phyloP scores from a whole-genome alignment of 73 alveolate genomes.

The Blepharisma stoltei region DNA sequence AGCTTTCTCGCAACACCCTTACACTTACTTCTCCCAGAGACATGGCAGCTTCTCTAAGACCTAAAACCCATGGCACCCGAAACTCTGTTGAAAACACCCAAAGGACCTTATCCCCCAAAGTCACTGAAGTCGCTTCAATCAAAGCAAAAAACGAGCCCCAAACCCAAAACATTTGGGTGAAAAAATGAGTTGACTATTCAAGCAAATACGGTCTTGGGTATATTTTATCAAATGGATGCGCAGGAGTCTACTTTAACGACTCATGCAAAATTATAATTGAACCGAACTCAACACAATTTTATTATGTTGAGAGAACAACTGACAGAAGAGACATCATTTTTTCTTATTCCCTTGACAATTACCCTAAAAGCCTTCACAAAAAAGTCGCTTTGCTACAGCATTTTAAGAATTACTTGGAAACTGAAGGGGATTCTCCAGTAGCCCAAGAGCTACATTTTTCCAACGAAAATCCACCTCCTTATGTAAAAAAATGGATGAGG shows the following conservation, averaged over 20 bases:
- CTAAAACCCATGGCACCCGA: not conserved
- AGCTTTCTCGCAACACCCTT: too few relatives aligned
- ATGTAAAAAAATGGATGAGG: slow-evolving; percentile 81
- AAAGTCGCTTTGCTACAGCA: slow-evolving; percentile 64
- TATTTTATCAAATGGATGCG: slow-evolving; percentile 38
- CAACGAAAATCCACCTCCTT: not conserved
- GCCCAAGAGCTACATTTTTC: slow-evolving; percentile 31
- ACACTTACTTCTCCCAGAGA: too few relatives aligned
- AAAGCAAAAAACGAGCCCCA: not conserved
- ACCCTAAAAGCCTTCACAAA: slow-evolving; percentile 65
- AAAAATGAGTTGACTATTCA: slow-evolving; percentile 59
- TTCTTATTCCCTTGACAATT: not conserved
- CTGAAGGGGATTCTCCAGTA: slow-evolving; percentile 20
- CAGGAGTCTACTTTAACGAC: slow-evolving; percentile 58
- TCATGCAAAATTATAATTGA: slow-evolving; percentile 42
- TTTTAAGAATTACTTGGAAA: slow-evolving; percentile 63
- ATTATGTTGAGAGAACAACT: slow-evolving; percentile 52
- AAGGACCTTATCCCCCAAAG: not conserved
- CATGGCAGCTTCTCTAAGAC: too few relatives aligned
- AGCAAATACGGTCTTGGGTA: slow-evolving; percentile 61
- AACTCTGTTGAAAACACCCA: not conserved
- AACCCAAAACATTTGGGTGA: slow-evolving; percentile 37
- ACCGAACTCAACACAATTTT: slow-evolving; percentile 25
- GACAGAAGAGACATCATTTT: slow-evolving; percentile 34
- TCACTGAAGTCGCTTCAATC: not conserved